phyloP scores from a whole-genome alignment of 805 yeast genomes.

The Saccharomycopsis schoenii region DNA sequence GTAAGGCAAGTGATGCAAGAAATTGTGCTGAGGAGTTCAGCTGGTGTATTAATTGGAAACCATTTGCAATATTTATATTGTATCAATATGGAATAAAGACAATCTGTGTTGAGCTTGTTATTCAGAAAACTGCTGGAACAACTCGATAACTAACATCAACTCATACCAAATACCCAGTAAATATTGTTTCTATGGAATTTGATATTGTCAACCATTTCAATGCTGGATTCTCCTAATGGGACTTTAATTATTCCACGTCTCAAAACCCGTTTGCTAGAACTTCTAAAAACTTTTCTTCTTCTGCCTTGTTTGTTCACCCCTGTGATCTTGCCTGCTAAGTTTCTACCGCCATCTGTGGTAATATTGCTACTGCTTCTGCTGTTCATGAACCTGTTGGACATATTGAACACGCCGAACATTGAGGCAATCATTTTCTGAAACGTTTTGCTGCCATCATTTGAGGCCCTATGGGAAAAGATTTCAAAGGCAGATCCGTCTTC shows the following conservation, averaged over 20 bases:
- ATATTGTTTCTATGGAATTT: not conserved
- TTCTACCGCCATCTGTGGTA: not conserved
- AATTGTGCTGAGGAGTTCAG: no score
- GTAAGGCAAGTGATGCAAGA: no score
- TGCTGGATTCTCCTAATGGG: not conserved
- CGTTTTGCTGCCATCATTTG: not conserved
- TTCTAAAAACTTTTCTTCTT: not conserved
- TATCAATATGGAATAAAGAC: no score
- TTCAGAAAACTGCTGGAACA: no score
- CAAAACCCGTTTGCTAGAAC: not conserved
- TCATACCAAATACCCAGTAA: not conserved
- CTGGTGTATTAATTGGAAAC: no score
- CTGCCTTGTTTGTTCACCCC: not conserved
- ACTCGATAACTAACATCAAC: not conserved
- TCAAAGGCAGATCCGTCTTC: constrained; percentile 10
- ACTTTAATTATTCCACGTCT: not conserved
- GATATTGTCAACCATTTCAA: not conserved
- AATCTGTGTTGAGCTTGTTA: no score
- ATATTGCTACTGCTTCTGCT: not conserved
- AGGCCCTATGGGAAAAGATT: not conserved
- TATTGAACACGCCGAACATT: not conserved
- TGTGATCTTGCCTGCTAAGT: not conserved
- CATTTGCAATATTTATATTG: no score
- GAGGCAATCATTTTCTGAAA: not conserved
- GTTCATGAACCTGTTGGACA: not conserved